phyloP scores from a whole-genome alignment of 805 yeast genomes.

The Candida morakotiae region DNA sequence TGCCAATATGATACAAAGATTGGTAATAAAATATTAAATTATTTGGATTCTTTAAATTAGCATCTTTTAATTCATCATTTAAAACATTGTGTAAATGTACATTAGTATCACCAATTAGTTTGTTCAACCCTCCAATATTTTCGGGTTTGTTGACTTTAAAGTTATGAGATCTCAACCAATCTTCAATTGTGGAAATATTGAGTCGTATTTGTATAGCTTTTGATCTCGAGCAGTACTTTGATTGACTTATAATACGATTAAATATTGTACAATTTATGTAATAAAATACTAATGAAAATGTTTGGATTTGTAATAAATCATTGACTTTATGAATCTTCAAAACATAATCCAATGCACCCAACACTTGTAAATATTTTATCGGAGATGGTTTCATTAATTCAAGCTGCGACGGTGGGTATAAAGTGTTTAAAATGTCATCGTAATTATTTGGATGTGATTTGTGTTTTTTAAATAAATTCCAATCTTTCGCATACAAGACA shows the following conservation, averaged over 20 bases:
- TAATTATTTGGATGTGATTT: constrained; percentile 47
- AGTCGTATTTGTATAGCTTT: constrained; percentile 87
- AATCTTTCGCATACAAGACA: constrained; percentile 68
- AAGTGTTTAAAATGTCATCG: constrained; percentile 69
- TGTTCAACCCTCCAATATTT: constrained; percentile 23
- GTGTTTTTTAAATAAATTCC: constrained; percentile 49
- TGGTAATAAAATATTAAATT: constrained; percentile 60
- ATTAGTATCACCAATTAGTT: constrained; percentile 12
- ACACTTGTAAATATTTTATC: constrained; percentile 72
- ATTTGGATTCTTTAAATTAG: constrained; percentile 31
- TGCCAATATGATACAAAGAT: constrained; percentile 61
- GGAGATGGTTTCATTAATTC: constrained; percentile 90
- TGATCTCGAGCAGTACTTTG: constrained; percentile 71
- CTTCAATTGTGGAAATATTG: constrained; percentile 82
- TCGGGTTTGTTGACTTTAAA: constrained; percentile 38
- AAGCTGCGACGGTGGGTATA: constrained; percentile 79
- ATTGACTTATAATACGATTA: constrained; percentile 64
- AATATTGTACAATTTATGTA: constrained; percentile 73
- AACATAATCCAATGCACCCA: constrained; percentile 86
- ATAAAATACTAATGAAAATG: constrained; percentile 71
- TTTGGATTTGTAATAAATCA: constrained; percentile 71
- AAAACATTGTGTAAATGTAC: constrained; percentile 20
- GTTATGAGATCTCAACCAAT: constrained; percentile 81
- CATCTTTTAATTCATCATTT: constrained; percentile 10
- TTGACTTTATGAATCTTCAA: constrained; percentile 78